Evolutionary conservation across 2,329 filamentous ascomycete species (phyloP).

Genomic region (Cucurbitaria berberidis): DNA sequence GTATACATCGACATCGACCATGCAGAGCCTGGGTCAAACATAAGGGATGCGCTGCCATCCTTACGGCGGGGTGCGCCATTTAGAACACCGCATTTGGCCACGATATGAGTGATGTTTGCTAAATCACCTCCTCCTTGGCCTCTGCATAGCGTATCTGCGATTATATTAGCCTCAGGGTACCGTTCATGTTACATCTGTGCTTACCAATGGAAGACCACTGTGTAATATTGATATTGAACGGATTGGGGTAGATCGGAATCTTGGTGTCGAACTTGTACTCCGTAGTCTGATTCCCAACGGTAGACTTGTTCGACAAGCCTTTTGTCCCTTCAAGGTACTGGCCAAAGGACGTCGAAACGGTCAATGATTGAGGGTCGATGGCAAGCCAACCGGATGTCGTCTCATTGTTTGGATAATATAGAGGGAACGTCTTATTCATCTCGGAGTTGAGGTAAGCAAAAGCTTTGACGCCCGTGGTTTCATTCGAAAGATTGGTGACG

Average conservation of each 20-base stretch:
- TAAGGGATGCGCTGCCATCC: conserved; percentile 40
- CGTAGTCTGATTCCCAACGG: conserved; percentile 1
- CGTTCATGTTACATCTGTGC: background rate
- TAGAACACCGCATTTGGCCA: conserved; percentile 50
- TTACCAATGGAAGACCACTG: conserved; percentile 4
- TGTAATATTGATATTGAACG: conserved; percentile 2
- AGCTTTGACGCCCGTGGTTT: conserved; percentile 17
- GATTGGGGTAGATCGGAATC: conserved; percentile 8
- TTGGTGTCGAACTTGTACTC: conserved; percentile 1
- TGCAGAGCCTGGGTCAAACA: conserved; percentile 48
- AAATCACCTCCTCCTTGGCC: conserved; percentile 38
- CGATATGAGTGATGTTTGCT: conserved; percentile 54
- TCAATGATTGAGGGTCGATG: background rate
- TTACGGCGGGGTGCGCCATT: conserved; percentile 48
- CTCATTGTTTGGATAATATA: conserved; percentile 13
- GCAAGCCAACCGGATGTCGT: background rate
- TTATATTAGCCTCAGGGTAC: background rate
- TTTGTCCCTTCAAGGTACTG: background rate
- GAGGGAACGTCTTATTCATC: conserved; percentile 44
- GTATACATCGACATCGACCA: conserved; percentile 54
- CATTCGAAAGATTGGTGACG: conserved; percentile 37
- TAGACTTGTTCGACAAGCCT: conserved; percentile 7
- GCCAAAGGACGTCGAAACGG: background rate
- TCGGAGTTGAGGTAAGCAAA: conserved; percentile 50
- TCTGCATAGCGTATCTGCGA: conserved; percentile 30